Evolutionary conservation across 768 basidiomycete genomes (phyloP), one percentile per base, ranked within the genome.

Genomic region (Mycena kentingensis): DNA sequence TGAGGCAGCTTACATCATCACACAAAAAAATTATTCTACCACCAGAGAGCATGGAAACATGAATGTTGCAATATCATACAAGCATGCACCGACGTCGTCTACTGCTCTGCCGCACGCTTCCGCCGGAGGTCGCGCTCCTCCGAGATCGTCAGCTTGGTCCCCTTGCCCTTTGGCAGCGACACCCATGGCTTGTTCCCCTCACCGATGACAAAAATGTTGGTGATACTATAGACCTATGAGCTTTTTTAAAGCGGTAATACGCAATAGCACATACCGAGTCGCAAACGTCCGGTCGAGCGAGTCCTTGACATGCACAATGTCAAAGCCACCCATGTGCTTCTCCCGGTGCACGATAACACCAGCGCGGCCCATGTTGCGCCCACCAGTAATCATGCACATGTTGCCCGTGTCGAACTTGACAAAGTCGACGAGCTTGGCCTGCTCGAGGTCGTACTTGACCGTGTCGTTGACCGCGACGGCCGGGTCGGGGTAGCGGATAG

Each of bases 401-500:
- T 98, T 97, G 54, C 96, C 95, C 35, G 91, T 92, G 69, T 98
- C 97, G 70, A 98, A 99, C 73, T 93, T 90, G 71, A 96, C 87
- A 67, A 83, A 91, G 67, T 95, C 90, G 49, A 74, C 82, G 70
- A 99, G 94, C 80, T 98, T 97, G 75, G 83, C 82, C 74, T 93
- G 88, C 72, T 93, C 90, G 57, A 99, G 78, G 75, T 98, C 97
- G 70, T 89, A 98, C 75, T 93, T 97, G 74, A 98, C 85, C 46
- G 94, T 93, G 77, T 98, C 97, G 81, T 98, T 96, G 73, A 91
- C 93, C 66, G 80, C 84, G 84, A 99, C 93, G 63, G 75, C 72
- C 26, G 97, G 97, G 74, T 99, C 97, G 63, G 97, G 96, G 79
- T 98, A 99, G 59, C 97, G 95, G 78, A 99, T 98, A 60, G 97